Base-by-base conservation (phyloP, 768 basidiomycete genomes). In the Psilocybe cubensis region DNA sequence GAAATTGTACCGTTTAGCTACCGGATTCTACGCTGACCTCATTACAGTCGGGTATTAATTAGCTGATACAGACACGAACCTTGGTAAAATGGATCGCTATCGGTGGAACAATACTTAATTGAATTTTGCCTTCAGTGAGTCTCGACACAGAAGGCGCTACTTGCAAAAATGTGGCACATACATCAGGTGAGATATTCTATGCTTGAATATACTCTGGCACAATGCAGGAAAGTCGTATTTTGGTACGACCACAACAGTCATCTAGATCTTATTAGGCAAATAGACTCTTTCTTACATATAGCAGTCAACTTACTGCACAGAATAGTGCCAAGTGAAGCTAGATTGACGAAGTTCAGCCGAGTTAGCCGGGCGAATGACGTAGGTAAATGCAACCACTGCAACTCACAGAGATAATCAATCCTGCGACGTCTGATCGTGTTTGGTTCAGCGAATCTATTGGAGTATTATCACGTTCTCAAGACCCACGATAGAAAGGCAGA, bases 301-400 rank as follows among this genome's bases (percentile, higher is more conserved):
- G 45, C 6, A 18, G 9, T 18, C 35, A 20, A 29, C 59, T 54
- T 61, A 86, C 84, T 41, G 79, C 82, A 48, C 74, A 77, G 64
- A 85, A 87, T 40, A 88, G 58, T 27, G 75, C 69, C 53, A 80
- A 76, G 65, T 88, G 87, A 53, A 85, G 72, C 85, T 86, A 61
- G 45, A 54, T 40, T 38, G 55, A 29, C 18, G 60, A 48, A 56
- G 57, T 50, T 65, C 44, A 61, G 41, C 59, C 47, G 52, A 57
- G 33, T 50, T 57, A 25, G 23, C 45, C 51, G 48, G 43, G 43
- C n/a, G 25, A 25, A 24, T 25, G 14, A 29, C 51, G 25, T 25
- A 27, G 17, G 49, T 9, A 47, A 31, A 42, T 23, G 41, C 20
- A 8, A 33, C 23, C 35, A 46, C 35, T n/a, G 12, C 25, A 17